A percentile compares a stretch with the other conserved stretches of the same genome.
These are phyloP conservation scores for Malus hybrid DNA, from an alignment of 331 rosid genomes.

Conservation along the genomic window DNA sequence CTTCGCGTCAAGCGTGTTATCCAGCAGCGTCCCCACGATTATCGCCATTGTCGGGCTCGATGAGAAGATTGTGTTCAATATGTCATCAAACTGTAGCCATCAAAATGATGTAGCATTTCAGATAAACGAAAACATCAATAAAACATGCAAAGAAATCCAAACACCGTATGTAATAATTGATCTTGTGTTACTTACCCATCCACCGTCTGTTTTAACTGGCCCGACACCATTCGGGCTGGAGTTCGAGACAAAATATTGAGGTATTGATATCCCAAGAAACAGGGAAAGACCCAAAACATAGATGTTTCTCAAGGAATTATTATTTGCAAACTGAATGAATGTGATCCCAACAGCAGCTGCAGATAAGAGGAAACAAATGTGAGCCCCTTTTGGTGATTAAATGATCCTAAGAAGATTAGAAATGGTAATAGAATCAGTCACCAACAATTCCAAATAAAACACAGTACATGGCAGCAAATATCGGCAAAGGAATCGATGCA, in stretches of 20 bases:
- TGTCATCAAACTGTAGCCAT: conserved; percentile 72
- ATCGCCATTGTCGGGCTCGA: conserved; percentile 81
- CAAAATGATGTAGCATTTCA: not conserved
- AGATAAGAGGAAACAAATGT: not conserved
- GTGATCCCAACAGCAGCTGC: conserved; percentile 92
- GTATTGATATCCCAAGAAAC: conserved; percentile 82
- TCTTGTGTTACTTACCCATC: conserved; percentile 38
- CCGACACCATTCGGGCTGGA: conserved; percentile 68
- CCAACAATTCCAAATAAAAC: conserved; percentile 80
- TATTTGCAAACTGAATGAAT: conserved; percentile 73
- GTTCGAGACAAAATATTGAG: conserved; percentile 69
- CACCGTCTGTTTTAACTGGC: conserved; percentile 38
- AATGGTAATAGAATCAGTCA: conserved; percentile 23
- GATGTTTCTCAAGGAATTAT: conserved; percentile 75
- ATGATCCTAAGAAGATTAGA: not conserved
- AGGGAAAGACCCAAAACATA: conserved; percentile 71
- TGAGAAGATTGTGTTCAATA: conserved; percentile 76
- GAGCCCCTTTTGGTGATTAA: not conserved
- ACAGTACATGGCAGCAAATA: conserved; percentile 86
- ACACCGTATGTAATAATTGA: too few relatives aligned
- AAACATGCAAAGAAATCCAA: too few relatives aligned
- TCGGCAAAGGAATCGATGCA: conserved; percentile 86
- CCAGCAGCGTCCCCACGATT: conserved; percentile 70
- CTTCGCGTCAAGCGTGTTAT: conserved; percentile 67
- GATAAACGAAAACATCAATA: not conserved